Conservation (phyloP, 2,329 filamentous ascomycete genomes). For the Alternaria brassicicola region DNA sequence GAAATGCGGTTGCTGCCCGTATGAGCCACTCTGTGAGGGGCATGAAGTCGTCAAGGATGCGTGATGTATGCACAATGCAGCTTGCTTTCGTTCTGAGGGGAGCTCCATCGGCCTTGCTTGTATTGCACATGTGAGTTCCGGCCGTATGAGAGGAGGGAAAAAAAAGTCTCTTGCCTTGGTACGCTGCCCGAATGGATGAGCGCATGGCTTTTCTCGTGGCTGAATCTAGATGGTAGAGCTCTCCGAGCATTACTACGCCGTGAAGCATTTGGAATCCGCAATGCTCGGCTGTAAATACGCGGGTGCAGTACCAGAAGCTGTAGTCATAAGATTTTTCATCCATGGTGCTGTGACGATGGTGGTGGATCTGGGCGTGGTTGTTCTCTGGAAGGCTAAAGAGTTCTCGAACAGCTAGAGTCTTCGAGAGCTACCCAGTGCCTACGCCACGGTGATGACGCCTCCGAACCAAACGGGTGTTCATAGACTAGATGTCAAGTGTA, state of each 20-base stretch:
- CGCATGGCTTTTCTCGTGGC: not conserved
- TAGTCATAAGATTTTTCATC: not conserved
- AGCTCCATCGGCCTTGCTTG: not conserved
- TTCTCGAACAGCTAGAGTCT: not conserved
- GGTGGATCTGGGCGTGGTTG: not conserved
- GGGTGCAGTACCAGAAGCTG: not conserved
- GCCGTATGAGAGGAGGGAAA: not conserved
- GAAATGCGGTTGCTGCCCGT: not conserved
- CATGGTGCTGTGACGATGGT: not conserved
- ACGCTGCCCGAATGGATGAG: not conserved
- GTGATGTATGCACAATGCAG: not conserved
- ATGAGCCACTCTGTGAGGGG: not conserved
- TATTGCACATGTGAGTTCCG: not conserved
- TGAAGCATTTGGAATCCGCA: not conserved
- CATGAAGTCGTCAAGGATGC: not conserved
- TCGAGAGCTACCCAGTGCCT: not conserved
- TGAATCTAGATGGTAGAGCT: not conserved
- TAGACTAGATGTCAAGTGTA: not conserved
- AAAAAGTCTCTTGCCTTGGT: not conserved
- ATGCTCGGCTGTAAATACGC: not conserved
- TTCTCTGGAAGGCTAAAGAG: not conserved
- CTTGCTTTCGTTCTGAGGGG: no score
- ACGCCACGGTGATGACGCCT: not conserved
- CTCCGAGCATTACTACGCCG: not conserved
- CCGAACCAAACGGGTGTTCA: conserved; percentile 1